A percentile compares a stretch with the other conserved stretches of the same genome.
Evolutionary conservation across 2,329 filamentous ascomycete species (phyloP).

Genomic region (Endothia cerciana): DNA sequence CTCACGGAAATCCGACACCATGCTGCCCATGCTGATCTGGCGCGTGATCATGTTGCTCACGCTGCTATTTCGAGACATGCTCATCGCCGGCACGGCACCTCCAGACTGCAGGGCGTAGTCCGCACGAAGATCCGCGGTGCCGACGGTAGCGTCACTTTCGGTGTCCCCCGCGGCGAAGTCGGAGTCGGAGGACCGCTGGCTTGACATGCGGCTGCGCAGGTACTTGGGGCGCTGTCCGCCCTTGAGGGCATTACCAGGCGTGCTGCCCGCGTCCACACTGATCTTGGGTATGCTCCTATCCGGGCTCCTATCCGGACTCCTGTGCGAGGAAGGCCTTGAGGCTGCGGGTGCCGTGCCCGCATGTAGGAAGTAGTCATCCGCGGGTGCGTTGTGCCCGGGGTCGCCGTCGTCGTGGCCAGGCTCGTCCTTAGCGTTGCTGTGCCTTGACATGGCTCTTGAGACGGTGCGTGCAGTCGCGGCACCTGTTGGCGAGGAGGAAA

Average conservation of each 20-base stretch:
- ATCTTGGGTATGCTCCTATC: conserved; percentile 39
- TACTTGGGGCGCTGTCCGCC: conserved; percentile 58
- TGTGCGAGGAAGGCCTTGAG: conserved; percentile 38
- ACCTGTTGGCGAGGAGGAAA: conserved; percentile 61
- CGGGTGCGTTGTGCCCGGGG: neutral
- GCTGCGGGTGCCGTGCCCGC: conserved; percentile 36
- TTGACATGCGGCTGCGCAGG: conserved; percentile 59
- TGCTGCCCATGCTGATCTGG: conserved; percentile 85
- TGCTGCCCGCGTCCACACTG: conserved; percentile 49
- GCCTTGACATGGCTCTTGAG: conserved; percentile 55
- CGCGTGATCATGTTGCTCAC: conserved; percentile 66
- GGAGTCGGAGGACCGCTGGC: conserved; percentile 64
- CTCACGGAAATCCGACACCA: conserved; percentile 72
- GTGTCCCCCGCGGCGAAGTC: conserved; percentile 64
- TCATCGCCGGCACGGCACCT: conserved; percentile 66
- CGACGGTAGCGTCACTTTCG: conserved; percentile 73
- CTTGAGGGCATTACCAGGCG: conserved; percentile 51
- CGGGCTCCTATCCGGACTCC: conserved; percentile 41
- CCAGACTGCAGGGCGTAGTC: conserved; percentile 86
- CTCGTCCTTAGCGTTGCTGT: conserved; percentile 36
- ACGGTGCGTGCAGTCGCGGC: conserved; percentile 58
- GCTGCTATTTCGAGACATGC: conserved; percentile 48
- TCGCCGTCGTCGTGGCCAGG: conserved; percentile 33
- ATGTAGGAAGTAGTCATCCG: conserved; percentile 39
- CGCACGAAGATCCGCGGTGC: conserved; percentile 53